Base-by-base conservation (phyloP, 306 rosid genomes). In the Citrullus amarus region DNA sequence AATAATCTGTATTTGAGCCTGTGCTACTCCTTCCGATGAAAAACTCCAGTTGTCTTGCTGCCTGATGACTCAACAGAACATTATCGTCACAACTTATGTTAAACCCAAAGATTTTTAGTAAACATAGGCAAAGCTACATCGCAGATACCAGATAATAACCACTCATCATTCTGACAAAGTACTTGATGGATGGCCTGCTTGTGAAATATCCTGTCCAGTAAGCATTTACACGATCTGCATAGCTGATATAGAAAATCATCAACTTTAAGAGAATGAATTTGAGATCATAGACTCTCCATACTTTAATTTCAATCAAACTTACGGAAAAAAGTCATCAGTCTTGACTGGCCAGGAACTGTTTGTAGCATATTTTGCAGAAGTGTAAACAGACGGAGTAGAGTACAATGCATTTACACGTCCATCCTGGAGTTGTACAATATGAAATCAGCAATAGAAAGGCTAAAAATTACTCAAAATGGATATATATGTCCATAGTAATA, bases 171-270 rank as follows among this genome's bases (percentile, higher is more conserved):
- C 99, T 89, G 68, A 95, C 92, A 78, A 89, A 95, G 72, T 89
- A 88, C 86, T 95, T 95, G 78, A 91, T 39, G 43, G 92, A 89
- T 66, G 99, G 97, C 83, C 99, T 92, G 82, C 99, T 95, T 61
- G 96, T 92, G 81, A 94, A 94, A 83, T 95, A 95, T 60, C 99
- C 99, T 10, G 99, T 95, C 99, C 99, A 95, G 83, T 92, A 95
- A 50, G 87, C 99, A 86, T 95, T 92, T 68, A 77, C 74, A 39
- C 88, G 90, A 82, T 95, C 99, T 43, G 99, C 99, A 81, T 95
- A 95, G 78, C 97, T 95, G 86, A 76, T 75, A 86, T 41, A 80
- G 58, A 77, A 22, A 58, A 65, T 65, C 46, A 66, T 81, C 55
- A 86, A 68, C 78, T 62, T 67, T 82, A 79, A 53, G 77, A 51